Evolutionary conservation across 2,329 filamentous ascomycete genomes (phyloP).

Genomic region (Fusarium cicatricum): DNA sequence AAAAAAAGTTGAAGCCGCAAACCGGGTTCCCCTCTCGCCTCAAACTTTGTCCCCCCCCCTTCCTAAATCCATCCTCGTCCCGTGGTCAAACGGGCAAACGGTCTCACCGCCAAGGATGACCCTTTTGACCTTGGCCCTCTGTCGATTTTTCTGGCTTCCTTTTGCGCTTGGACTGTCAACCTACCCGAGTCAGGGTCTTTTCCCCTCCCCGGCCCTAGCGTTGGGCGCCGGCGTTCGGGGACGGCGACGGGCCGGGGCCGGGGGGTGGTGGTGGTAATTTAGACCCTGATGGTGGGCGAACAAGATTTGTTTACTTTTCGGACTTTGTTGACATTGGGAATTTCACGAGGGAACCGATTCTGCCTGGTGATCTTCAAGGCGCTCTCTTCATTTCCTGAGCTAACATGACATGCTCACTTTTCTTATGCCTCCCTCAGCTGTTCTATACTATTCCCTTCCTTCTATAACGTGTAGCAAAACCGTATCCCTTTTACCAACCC

Average conservation of each 20-base stretch:
- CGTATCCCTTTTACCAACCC: conserved; percentile 3
- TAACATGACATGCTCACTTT: conserved; percentile 6
- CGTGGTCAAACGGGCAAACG: too few relatives aligned
- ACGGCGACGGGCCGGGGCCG: conserved; percentile 24
- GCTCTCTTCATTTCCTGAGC: not conserved
- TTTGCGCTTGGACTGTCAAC: conserved; percentile 10
- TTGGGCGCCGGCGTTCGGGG: conserved; percentile 12
- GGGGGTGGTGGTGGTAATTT: conserved; percentile 12
- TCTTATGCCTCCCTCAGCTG: not conserved
- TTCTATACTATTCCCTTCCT: conserved; percentile 13
- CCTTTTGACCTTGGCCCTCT: not conserved
- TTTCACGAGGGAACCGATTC: conserved; percentile 1
- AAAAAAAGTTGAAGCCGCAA: too few relatives aligned
- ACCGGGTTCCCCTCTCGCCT: too few relatives aligned
- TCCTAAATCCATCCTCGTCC: too few relatives aligned
- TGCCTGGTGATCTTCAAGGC: not conserved
- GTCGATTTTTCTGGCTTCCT: not conserved
- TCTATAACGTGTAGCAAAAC: conserved; percentile 27
- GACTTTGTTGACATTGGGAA: not conserved
- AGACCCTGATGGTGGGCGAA: not conserved
- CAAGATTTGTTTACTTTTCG: conserved; percentile 12
- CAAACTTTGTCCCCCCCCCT: too few relatives aligned
- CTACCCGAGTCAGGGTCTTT: conserved; percentile 2
- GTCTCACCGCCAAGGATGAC: not conserved
- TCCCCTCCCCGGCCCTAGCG: conserved; percentile 7